Percentiles rank a stretch among this genome's conserved stretches.
These are phyloP conservation scores for Colletotrichum theobromicola DNA, from an alignment of 2,329 filamentous ascomycete genomes.

Conservation along the genomic window DNA sequence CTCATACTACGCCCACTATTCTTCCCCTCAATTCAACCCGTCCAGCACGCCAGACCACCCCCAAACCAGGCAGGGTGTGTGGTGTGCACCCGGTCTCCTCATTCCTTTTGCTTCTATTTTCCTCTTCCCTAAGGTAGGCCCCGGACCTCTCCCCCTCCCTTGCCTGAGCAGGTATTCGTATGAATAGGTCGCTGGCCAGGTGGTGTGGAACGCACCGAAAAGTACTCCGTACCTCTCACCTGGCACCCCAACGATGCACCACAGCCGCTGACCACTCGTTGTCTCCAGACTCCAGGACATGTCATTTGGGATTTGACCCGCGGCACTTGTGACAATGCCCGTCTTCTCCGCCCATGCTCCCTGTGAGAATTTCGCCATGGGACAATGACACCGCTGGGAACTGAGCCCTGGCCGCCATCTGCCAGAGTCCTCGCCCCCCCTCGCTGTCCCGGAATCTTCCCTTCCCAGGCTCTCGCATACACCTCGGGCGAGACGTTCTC, in stretches of 20 bases:
- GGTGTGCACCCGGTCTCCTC: not conserved
- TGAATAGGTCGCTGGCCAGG: not conserved
- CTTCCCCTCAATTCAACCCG: not conserved
- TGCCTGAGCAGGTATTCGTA: not conserved
- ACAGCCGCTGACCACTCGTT: not conserved
- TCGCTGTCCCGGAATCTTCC: not conserved
- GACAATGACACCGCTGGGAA: not conserved
- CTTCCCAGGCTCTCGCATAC: not conserved
- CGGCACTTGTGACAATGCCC: not conserved
- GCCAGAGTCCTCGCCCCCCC: not conserved
- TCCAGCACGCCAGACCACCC: not conserved
- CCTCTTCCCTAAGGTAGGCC: not conserved
- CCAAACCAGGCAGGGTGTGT: not conserved
- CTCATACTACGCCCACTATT: not conserved
- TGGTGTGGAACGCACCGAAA: not conserved
- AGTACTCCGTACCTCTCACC: not conserved
- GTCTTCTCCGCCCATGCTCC: not conserved
- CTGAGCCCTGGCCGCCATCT: not conserved
- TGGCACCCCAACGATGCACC: not conserved
- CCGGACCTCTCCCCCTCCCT: too few relatives aligned
- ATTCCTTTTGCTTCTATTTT: not conserved
- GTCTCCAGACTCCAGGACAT: not conserved
- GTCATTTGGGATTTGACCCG: not conserved
- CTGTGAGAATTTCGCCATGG: not conserved
- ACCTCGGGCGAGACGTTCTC: not conserved